phyloP scores from a whole-genome alignment of 2,329 filamentous ascomycete genomes.

The Beauveria medogensis region DNA sequence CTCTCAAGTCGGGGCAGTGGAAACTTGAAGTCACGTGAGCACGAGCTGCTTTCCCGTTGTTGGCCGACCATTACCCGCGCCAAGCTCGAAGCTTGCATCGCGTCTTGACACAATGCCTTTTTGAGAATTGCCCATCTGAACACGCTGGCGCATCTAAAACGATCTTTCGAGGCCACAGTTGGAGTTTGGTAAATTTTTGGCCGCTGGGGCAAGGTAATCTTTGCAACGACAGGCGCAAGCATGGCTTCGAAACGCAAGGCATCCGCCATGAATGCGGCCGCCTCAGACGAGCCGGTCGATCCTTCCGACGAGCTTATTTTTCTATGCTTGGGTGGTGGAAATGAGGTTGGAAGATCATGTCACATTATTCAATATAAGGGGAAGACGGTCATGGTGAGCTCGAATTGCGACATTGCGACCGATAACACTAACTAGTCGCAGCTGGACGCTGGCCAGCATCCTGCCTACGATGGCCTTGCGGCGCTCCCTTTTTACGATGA shows the following conservation, averaged over 20 bases:
- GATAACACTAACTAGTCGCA: slow-evolving; percentile 26
- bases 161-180: background rate
- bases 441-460: slow-evolving; percentile 96
- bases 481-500: slow-evolving; percentile 96
- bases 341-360: slow-evolving; percentile 93
- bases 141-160: background rate
- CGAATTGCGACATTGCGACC: no score
- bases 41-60: background rate
- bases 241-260: slow-evolving; percentile 97
- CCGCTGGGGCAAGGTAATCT: background rate
- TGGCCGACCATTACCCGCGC: slow-evolving; percentile 21
- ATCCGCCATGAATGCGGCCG: slow-evolving; percentile 58
- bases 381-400: slow-evolving; percentile 88
- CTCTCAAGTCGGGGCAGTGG: slow-evolving; percentile 14
- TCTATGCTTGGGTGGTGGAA: slow-evolving; percentile 85
- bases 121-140: background rate
- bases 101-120: slow-evolving; percentile 8
- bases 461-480: slow-evolving; percentile 88
- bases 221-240: slow-evolving; percentile 16
- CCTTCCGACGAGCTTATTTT: slow-evolving; percentile 93
- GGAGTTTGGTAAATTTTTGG: background rate
- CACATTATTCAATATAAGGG: slow-evolving; percentile 99
- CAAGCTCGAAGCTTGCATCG: slow-evolving; percentile 7
- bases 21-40: slow-evolving; percentile 38
- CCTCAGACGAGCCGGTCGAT: slow-evolving; percentile 78